A percentile compares a stretch with the other conserved stretches of the same genome.
Evolutionary conservation across 768 basidiomycete species (phyloP).

Genomic region (Mycena venus): DNA sequence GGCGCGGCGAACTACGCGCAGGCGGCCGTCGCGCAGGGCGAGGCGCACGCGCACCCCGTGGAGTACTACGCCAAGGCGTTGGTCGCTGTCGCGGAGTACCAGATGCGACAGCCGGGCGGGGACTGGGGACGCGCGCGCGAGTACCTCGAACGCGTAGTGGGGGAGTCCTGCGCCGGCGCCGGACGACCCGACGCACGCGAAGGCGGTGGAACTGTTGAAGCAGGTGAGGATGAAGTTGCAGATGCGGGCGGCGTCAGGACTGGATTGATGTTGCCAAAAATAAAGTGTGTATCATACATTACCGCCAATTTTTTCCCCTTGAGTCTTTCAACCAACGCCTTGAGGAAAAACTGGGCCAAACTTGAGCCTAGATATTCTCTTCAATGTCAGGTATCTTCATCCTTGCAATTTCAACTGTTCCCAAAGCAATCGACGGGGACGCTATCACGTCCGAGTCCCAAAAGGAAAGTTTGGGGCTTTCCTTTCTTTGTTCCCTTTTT

Average conservation of each 20-base stretch:
- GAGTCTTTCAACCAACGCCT: too few species aligned
- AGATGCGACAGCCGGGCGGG: slow-evolving; percentile 62
- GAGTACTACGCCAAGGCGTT: slow-evolving; percentile 70
- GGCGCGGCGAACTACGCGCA: slow-evolving; percentile 69
- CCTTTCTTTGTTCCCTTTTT: too few species aligned
- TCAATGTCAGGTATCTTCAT: too few species aligned
- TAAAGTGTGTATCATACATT: not conserved
- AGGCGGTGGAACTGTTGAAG: slow-evolving; percentile 65
- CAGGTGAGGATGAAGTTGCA: slow-evolving; percentile 63
- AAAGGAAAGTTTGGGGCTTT: too few species aligned
- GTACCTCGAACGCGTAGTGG: slow-evolving; percentile 51
- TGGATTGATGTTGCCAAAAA: slow-evolving; percentile 9
- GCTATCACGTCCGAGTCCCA: too few species aligned
- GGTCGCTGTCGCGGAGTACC: slow-evolving; percentile 71
- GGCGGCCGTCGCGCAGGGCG: slow-evolving; percentile 53
- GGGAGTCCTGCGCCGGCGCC: not conserved
- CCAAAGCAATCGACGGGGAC: too few species aligned
- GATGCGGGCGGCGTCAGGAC: slow-evolving; percentile 30
- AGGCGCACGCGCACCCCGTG: slow-evolving; percentile 52
- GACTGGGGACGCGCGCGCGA: slow-evolving; percentile 64
- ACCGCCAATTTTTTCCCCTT: too few species aligned
- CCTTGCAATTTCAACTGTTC: too few species aligned
- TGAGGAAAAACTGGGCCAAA: too few species aligned
- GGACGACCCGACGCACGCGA: slow-evolving; percentile 49
- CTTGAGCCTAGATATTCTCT: too few species aligned